Evolutionary conservation across 73 alveolate species (phyloP).

Genomic region (Urostyla sp.): DNA sequence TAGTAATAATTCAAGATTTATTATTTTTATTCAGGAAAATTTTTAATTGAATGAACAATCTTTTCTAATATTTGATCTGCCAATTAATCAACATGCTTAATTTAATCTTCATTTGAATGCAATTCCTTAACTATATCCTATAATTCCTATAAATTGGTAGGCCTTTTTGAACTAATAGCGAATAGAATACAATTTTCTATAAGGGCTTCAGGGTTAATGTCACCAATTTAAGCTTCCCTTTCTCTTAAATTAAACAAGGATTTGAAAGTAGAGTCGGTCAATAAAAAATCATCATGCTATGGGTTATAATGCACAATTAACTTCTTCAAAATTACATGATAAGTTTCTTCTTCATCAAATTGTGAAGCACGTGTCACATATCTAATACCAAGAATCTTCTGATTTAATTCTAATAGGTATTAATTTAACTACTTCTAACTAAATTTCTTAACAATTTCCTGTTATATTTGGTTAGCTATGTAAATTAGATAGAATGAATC

Average conservation of each 20-base stretch:
- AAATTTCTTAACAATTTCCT: slow-evolving; percentile 51
- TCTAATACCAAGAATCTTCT: slow-evolving; percentile 41
- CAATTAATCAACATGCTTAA: slow-evolving; percentile 11
- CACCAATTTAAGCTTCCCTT: slow-evolving; percentile 52
- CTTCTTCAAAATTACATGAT: neutral
- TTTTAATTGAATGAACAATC: slow-evolving; percentile 7
- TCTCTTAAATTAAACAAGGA: slow-evolving; percentile 71
- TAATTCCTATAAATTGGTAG: slow-evolving; percentile 7
- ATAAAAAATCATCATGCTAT: slow-evolving; percentile 40
- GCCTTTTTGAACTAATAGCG: slow-evolving; percentile 27
- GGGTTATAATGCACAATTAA: slow-evolving; percentile 28
- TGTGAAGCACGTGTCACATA: slow-evolving; percentile 15
- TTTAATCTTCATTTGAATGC: neutral
- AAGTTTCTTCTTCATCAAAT: slow-evolving; percentile 15
- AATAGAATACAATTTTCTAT: slow-evolving; percentile 41
- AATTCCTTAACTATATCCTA: slow-evolving; percentile 60
- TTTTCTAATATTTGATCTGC: neutral
- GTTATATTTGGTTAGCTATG: slow-evolving; percentile 66
- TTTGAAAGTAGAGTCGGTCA: slow-evolving; percentile 53
- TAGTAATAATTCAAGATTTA: neutral
- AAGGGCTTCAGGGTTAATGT: slow-evolving; percentile 72
- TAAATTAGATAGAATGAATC: slow-evolving; percentile 83
- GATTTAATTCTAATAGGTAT: slow-evolving; percentile 44
- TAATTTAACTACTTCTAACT: slow-evolving; percentile 53
- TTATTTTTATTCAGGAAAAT: neutral